These are phyloP conservation scores for Phycomyces blakesleeanus DNA, from an alignment of 192 early-diverging fungal genomes.

Conservation along the genomic window DNA sequence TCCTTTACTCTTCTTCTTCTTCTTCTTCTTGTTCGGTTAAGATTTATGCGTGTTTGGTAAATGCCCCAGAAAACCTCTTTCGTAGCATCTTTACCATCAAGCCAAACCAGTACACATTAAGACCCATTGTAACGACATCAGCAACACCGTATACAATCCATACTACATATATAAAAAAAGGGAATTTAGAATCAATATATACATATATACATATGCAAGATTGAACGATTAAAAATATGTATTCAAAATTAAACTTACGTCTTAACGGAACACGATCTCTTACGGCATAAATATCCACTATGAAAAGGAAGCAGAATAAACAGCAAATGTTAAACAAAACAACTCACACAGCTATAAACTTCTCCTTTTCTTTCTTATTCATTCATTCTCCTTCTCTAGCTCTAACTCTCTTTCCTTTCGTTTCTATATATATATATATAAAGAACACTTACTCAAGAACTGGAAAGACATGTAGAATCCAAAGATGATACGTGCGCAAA, in stretches of 20 bases:
- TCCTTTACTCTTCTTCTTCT: background rate
- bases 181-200: too few relatives aligned
- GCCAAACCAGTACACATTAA: slow-evolving; percentile 64
- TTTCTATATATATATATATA: too few relatives aligned
- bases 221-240: background rate
- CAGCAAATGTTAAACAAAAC: too few relatives aligned
- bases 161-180: slow-evolving; percentile 2
- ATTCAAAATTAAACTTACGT: slow-evolving; percentile 17
- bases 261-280: slow-evolving; percentile 22
- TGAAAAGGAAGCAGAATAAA: too few relatives aligned
- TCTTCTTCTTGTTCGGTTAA: background rate
- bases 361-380: too few relatives aligned
- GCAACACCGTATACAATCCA: slow-evolving; percentile 46
- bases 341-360: too few relatives aligned
- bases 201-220: too few relatives aligned
- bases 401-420: too few relatives aligned
- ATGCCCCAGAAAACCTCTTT: slow-evolving; percentile 35
- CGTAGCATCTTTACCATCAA: slow-evolving; percentile 48
- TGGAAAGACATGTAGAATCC: slow-evolving; percentile 71
- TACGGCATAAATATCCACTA: slow-evolving; percentile 23
- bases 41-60: background rate
- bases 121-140: slow-evolving; percentile 57
- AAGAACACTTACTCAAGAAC: slow-evolving; percentile 54
- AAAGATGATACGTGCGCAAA: slow-evolving; percentile 70
- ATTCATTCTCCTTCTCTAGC: too few relatives aligned